Evolutionary conservation across 177 flowering plant genomes (phyloP), one percentile per base, ranked within the genome.

Genomic region (Telopea speciosissima): DNA sequence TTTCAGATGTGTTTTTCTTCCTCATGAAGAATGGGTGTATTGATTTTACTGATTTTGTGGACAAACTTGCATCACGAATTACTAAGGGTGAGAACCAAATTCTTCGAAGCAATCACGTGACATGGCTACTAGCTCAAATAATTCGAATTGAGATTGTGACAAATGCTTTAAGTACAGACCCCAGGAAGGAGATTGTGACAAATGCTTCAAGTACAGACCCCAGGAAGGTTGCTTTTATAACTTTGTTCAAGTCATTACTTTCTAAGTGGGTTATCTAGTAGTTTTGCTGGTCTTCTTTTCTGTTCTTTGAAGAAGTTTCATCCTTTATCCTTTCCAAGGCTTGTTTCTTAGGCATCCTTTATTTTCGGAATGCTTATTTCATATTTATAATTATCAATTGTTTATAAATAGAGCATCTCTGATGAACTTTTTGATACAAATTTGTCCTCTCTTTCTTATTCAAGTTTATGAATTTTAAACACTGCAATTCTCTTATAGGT

Each of bases 11-110:
- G 40, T 90, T 90, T 82, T 87, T 75, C 81, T 91, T 91, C 75
- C 89, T 93, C 26, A 80, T 87, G 85, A 96, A 96, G 83, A 90
- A 88, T 84, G 98, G 99, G 33, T 91, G 97, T 75, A 83, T 93
- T 74, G 99, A 96, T 81, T 96, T 96, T 85, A 87, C 89, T 80
- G 98, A 93, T 78, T 91, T 93, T 85, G 89, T 96, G 82, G 97
- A 91, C 74, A 91, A 96, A 83, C 89, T 96, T 73, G 89, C 85
- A 68, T 71, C 79, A 58, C 86, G 95, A 58, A 84, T 91, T 62
- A 76, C 80, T 28, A 90, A 85, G 59, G 85, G 80, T 68, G 91
- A 91, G 78, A 84, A 82, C 23, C 87, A 85, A 28, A 82, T 90
- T 78, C 89, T 96, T 68, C 87, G 88, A 67, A 90, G 91, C 69